phyloP scores from a whole-genome alignment of 2,329 filamentous ascomycete genomes.

The Hymenoscyphus fraxineus region DNA sequence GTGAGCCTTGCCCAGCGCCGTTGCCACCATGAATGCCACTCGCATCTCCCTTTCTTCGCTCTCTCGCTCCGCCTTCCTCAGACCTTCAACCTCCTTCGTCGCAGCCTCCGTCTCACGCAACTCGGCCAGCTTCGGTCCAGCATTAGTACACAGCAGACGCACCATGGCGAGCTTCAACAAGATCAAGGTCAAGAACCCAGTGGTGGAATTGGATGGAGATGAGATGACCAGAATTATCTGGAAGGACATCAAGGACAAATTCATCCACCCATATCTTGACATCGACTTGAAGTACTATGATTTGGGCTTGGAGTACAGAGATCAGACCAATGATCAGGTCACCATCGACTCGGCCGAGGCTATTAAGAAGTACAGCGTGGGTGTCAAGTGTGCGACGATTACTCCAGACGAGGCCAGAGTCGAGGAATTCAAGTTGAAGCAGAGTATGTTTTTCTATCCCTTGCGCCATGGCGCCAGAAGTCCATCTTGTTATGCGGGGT shows the following conservation, averaged over 20 bases:
- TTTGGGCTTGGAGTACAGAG: conserved; percentile 87
- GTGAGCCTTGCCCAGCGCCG: no score
- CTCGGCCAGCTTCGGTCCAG: conserved; percentile 21
- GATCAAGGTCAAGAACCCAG: conserved; percentile 99
- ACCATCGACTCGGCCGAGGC: conserved; percentile 93
- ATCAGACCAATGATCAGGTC: conserved; percentile 94
- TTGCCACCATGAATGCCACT: conserved; percentile 13
- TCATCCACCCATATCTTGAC: conserved; percentile 93
- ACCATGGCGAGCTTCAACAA: conserved; percentile 64
- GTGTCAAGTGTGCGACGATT: conserved; percentile 99
- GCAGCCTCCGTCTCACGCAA: neutral
- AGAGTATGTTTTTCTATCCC: conserved; percentile 59
- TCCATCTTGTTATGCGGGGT: neutral
- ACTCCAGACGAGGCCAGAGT: conserved; percentile 96
- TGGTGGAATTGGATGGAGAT: conserved; percentile 93
- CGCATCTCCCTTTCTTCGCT: conserved; percentile 8
- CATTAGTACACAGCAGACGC: conserved; percentile 35
- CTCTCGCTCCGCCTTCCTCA: conserved; percentile 2
- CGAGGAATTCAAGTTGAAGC: conserved; percentile 97
- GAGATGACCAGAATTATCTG: conserved; percentile 99
- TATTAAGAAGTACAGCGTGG: conserved; percentile 98
- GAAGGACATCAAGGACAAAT: conserved; percentile 98
- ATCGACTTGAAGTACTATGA: conserved; percentile 99
- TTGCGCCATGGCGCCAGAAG: neutral
- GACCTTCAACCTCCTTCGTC: neutral